Conservation (phyloP, 306 rosid species). For the Trifolium dubium region DNA sequence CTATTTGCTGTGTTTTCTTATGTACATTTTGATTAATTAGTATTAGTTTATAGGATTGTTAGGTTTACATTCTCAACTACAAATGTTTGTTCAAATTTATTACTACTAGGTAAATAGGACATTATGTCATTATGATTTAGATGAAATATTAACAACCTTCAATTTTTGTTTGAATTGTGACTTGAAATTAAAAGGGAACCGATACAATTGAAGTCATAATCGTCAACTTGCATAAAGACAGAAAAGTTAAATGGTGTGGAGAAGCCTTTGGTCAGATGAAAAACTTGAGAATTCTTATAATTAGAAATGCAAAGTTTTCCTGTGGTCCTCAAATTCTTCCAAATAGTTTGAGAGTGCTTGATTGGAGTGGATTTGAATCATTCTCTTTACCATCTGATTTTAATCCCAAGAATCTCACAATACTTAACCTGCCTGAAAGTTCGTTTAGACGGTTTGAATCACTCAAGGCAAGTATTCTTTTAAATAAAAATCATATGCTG, state of each 20-base stretch:
- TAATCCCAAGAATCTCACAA: conserved; percentile 10
- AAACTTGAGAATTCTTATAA: conserved; percentile 22
- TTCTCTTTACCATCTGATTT: conserved; percentile 22
- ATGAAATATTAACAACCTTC: too few relatives aligned
- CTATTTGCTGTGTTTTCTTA: too few relatives aligned
- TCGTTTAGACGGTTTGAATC: neutral
- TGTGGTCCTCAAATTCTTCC: conserved; percentile 10
- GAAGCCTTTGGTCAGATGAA: conserved; percentile 14
- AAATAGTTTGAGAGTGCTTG: conserved; percentile 21
- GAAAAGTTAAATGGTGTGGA: conserved; percentile 22
- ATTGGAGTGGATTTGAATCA: conserved; percentile 27
- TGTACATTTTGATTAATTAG: too few relatives aligned
- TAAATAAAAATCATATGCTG: neutral
- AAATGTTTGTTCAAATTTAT: too few relatives aligned
- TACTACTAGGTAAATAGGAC: too few relatives aligned
- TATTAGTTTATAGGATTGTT: too few relatives aligned
- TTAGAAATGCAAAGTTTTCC: neutral
- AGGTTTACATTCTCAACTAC: too few relatives aligned
- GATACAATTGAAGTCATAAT: neutral
- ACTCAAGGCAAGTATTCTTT: neutral
- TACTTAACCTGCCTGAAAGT: neutral
- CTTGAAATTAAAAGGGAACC: neutral
- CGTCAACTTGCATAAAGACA: neutral
- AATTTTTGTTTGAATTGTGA: neutral
- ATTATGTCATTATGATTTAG: too few relatives aligned